Conservation (phyloP, 2,329 filamentous ascomycete genomes). For the Endoconidiophora laricicola region DNA sequence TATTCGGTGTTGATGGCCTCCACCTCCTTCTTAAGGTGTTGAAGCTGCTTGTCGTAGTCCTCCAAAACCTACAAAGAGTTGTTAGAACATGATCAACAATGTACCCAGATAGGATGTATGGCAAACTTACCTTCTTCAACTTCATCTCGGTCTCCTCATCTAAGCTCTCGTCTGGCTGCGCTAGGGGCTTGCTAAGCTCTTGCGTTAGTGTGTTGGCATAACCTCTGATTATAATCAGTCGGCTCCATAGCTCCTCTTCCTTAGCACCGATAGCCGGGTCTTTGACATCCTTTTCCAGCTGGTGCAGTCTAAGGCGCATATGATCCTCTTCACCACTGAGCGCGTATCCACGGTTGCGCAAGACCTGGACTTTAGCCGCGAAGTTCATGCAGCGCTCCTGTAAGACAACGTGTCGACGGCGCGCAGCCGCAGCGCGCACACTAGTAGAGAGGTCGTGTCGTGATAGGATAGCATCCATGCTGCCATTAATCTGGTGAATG, state of each 20-base stretch:
- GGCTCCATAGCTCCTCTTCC: conserved; percentile 74
- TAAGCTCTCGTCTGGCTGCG: conserved; percentile 37
- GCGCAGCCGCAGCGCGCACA: conserved; percentile 55
- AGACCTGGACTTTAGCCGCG: conserved; percentile 63
- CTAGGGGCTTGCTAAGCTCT: conserved; percentile 53
- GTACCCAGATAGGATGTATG: not conserved
- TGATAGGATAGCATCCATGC: conserved; percentile 53
- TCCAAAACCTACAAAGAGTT: conserved; percentile 46
- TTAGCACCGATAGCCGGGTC: conserved; percentile 60
- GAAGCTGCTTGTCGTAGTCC: conserved; percentile 66
- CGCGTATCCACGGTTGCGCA: conserved; percentile 67
- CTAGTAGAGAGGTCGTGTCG: conserved; percentile 63
- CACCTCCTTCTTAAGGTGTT: conserved; percentile 57
- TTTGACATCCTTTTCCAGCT: conserved; percentile 50
- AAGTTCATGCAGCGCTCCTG: conserved; percentile 57
- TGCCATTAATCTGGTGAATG: conserved; percentile 65
- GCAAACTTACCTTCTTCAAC: conserved; percentile 50
- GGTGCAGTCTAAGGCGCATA: conserved; percentile 52
- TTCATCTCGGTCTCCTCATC: conserved; percentile 55
- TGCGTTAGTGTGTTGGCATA: conserved; percentile 55
- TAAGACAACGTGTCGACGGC: conserved; percentile 54
- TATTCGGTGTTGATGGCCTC: conserved; percentile 45
- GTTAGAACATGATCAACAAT: not conserved
- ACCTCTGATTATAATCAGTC: conserved; percentile 58
- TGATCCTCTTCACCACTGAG: conserved; percentile 67